Conservation (phyloP, 306 rosid species). For the Gillenia trifoliata region DNA sequence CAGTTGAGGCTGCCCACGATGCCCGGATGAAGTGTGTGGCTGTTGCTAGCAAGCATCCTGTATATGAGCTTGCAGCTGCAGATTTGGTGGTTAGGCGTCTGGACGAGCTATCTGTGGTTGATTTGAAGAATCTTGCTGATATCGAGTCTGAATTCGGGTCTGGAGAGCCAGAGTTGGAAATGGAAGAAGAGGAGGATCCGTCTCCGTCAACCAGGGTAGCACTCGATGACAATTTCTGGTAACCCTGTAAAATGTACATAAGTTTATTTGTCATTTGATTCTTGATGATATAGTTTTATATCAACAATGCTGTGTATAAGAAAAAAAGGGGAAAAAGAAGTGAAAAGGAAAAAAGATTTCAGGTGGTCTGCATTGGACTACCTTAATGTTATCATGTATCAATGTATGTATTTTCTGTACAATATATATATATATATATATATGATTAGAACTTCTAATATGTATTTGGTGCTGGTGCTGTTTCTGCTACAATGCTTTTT, state of each 20-base stretch:
- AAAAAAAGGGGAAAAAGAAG: slow-evolving; percentile 16
- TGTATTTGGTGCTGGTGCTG: slow-evolving; percentile 12
- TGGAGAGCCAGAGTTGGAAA: slow-evolving; percentile 68
- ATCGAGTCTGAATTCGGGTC: slow-evolving; percentile 70
- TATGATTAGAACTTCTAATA: slow-evolving; percentile 17
- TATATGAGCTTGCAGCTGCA: slow-evolving; percentile 88
- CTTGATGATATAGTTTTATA: slow-evolving; percentile 56
- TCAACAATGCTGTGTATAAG: slow-evolving; percentile 65
- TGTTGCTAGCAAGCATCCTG: slow-evolving; percentile 96
- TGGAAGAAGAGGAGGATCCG: slow-evolving; percentile 55
- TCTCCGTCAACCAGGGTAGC: slow-evolving; percentile 38
- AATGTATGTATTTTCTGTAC: slow-evolving; percentile 32
- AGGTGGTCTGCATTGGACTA: slow-evolving; percentile 57
- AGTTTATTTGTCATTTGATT: slow-evolving; percentile 50
- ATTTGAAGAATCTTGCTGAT: slow-evolving; percentile 84
- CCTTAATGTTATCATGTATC: slow-evolving; percentile 33
- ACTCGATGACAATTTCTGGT: slow-evolving; percentile 75
- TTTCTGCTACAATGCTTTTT: not conserved
- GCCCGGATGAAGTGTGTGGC: slow-evolving; percentile 95
- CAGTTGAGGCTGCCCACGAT: slow-evolving; percentile 97
- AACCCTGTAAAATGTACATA: slow-evolving; percentile 59
- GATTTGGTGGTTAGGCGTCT: slow-evolving; percentile 80
- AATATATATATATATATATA: slow-evolving; percentile 23
- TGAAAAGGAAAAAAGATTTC: not conserved
- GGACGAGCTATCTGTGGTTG: slow-evolving; percentile 84